These are phyloP conservation scores for Nemania sp. DNA, from an alignment of 2,329 filamentous ascomycete species.

Conservation along the genomic window DNA sequence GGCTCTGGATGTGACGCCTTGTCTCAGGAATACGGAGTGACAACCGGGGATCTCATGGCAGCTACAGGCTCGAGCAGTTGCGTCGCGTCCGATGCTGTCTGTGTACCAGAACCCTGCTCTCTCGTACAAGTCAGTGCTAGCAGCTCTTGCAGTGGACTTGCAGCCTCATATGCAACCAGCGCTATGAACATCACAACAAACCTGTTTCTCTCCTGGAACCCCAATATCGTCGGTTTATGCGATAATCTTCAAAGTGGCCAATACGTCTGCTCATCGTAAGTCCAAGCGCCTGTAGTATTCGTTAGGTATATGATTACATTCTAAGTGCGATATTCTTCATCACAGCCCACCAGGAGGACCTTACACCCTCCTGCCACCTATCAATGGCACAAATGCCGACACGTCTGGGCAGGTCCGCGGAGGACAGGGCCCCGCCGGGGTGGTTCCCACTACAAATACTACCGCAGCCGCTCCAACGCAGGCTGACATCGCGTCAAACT, in stretches of 20 bases:
- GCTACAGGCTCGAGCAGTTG: too few species aligned
- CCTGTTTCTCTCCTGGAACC: neutral
- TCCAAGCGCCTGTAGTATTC: too few species aligned
- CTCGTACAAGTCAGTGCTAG: too few species aligned
- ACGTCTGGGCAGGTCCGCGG: neutral
- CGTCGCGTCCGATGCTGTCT: too few species aligned
- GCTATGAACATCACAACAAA: neutral
- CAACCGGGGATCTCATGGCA: too few species aligned
- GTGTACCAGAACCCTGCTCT: too few species aligned
- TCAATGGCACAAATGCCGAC: neutral
- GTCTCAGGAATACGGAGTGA: too few species aligned
- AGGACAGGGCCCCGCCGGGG: neutral
- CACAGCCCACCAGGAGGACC: neutral
- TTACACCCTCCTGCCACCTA: neutral
- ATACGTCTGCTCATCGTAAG: neutral
- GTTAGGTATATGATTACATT: too few species aligned
- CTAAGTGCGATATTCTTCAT: neutral
- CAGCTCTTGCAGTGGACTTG: too few species aligned
- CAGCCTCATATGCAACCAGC: too few species aligned
- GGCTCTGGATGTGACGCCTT: too few species aligned
- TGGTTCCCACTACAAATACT: neutral
- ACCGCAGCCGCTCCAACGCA: neutral
- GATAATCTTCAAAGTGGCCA: neutral
- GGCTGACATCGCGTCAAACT: neutral
- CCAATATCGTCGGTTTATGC: slow-evolving; percentile 3